phyloP scores from a whole-genome alignment of 331 rosid genomes.

The Malus hybrid region DNA sequence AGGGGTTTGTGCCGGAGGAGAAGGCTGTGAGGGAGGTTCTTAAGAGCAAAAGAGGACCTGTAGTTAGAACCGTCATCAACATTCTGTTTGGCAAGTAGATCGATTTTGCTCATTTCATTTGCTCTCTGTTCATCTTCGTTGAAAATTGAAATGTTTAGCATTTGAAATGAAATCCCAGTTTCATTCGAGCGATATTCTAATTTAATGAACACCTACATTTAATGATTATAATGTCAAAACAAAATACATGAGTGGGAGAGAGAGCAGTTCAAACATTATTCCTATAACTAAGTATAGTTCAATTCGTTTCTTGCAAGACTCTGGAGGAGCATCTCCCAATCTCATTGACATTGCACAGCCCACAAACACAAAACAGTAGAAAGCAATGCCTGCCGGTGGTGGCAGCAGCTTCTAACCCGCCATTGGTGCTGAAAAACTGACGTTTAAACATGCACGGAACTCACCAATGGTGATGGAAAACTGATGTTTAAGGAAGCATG shows the following conservation, averaged over 20 bases:
- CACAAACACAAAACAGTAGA: slow-evolving; percentile 6
- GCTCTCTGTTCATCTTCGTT: neutral
- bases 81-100: slow-evolving; percentile 52
- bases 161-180: neutral
- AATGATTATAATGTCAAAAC: neutral
- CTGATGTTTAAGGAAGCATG: slow-evolving; percentile 1
- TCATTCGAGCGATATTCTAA: neutral
- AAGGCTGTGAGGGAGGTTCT: slow-evolving; percentile 47
- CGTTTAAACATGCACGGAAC: slow-evolving; percentile 2
- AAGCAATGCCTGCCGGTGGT: slow-evolving; percentile 15
- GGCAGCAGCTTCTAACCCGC: slow-evolving; percentile 28
- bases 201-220: neutral
- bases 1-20: slow-evolving; percentile 63
- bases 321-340: slow-evolving; percentile 22
- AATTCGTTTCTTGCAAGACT: slow-evolving; percentile 7
- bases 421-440: slow-evolving; percentile 10
- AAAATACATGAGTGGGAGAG: neutral
- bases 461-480: slow-evolving; percentile 11
- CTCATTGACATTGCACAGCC: slow-evolving; percentile 13
- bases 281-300: neutral
- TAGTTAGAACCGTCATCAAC: slow-evolving; percentile 35
- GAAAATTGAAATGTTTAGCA: neutral
- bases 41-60: slow-evolving; percentile 32
- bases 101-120: neutral
- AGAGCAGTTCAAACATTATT: slow-evolving; percentile 15